Evolutionary conservation across 108 stramenopile species (phyloP), one percentile per base, ranked within the genome.

Genomic region (Pseudonitzschia multiseries): DNA sequence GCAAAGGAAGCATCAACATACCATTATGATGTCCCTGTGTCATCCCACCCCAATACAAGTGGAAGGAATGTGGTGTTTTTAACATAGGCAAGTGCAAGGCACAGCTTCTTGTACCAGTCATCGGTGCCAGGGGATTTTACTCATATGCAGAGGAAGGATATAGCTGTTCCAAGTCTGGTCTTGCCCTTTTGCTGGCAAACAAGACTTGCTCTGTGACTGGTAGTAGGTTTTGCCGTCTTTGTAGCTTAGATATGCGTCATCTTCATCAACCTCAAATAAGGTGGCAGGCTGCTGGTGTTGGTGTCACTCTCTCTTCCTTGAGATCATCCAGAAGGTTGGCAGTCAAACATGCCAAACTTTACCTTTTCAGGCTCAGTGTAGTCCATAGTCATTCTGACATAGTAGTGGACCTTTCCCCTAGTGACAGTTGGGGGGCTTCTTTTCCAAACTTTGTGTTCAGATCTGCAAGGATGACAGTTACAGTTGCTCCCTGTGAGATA

Each of bases 91-190:
- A n/a, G n/a, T 31, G 82, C 64, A 10, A 82, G 64, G 18, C 81
- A 32, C 4, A n/a, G 9, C 17, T 82, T 41, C 57, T 84, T 87
- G 0, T 72, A 70, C 48, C 79, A 82, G 68, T 87, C 86, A 53
- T 84, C 76, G 12, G 57, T 40, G 27, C 75, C 79, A 43, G 83
- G 83, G 20, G 21, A 51, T 44, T 77, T 69, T 0, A 85, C 83
- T 48, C 83, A 29, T 22, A 77, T 83, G 27, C 77, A 79, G 1
- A 88, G 74, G 56, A 88, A 88, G 74, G 24, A 15, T 79, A 65
- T 2, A 83, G 62, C 9, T 69, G 53, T 59, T 69, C 41, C 0
- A 82, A 57, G 46, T 86, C 85, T 44, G 73, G 76, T 33, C 85
- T 36, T n/a, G 76, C 69, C 33, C 82, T 24, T 50, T 62, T 70